Conservation (phyloP, 2,329 filamentous ascomycete genomes). For the Cadophora luteo-olivacea region DNA sequence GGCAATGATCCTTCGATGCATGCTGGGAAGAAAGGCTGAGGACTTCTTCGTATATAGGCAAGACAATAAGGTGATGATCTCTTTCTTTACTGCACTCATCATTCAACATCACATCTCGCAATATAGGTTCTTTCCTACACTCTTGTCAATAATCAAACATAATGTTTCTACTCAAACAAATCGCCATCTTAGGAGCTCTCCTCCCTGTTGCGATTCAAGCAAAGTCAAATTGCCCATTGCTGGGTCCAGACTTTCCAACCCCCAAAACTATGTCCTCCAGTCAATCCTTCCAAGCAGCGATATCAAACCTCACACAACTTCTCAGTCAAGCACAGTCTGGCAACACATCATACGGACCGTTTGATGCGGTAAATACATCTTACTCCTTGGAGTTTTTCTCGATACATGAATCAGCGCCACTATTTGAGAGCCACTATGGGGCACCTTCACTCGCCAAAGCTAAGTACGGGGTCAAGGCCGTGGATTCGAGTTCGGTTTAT, state of each 20-base stretch:
- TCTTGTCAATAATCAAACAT: not conserved
- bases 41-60: not conserved
- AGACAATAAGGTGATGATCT: not conserved
- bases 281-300: constrained; percentile 23
- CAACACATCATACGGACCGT: constrained; percentile 28
- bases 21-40: not conserved
- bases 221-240: constrained; percentile 20
- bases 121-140: not conserved
- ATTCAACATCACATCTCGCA: not conserved
- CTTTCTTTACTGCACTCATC: not conserved
- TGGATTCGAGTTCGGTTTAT: constrained; percentile 51
- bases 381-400: constrained; percentile 51
- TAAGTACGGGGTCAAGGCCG: constrained; percentile 44
- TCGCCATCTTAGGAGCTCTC: constrained; percentile 16
- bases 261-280: constrained; percentile 26
- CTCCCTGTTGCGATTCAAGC: constrained; percentile 8
- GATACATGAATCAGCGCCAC: constrained; percentile 39
- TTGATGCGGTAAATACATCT: constrained; percentile 41
- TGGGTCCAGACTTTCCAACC: constrained; percentile 26
- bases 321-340: constrained; percentile 24
- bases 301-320: constrained; percentile 26
- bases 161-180: not conserved
- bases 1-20: not conserved
- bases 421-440: constrained; percentile 47
- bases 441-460: constrained; percentile 43